A percentile compares a stretch with the other conserved stretches of the same genome.
phyloP scores from a whole-genome alignment of 495 filamentous ascomycete genomes.

The Penicillium verhagenii region DNA sequence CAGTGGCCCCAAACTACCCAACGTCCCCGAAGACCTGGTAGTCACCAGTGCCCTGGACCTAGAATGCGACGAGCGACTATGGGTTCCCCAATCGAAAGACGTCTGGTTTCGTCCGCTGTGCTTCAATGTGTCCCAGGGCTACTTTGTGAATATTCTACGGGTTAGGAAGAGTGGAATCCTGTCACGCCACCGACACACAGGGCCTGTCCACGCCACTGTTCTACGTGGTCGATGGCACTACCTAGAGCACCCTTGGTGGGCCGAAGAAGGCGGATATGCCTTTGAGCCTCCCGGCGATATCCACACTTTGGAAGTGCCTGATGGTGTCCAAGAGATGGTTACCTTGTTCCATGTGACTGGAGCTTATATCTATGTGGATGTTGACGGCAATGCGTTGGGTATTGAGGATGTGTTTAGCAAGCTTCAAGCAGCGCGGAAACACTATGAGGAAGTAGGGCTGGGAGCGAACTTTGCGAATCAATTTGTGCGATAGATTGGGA shows the following conservation, averaged over 20 bases:
- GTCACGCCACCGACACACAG: slow-evolving; percentile 19
- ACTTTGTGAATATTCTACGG: slow-evolving; percentile 21
- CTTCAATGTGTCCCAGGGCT: slow-evolving; percentile 20
- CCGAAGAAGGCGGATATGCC: slow-evolving; percentile 18
- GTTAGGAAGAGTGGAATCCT: slow-evolving; percentile 18
- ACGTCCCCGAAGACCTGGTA: slow-evolving; percentile 17
- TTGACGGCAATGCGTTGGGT: slow-evolving; percentile 7
- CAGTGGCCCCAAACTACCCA: slow-evolving; percentile 16
- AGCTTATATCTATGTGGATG: slow-evolving; percentile 20
- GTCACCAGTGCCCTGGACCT: slow-evolving; percentile 13
- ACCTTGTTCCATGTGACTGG: slow-evolving; percentile 23
- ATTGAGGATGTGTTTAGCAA: slow-evolving; percentile 23
- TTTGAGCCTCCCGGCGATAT: slow-evolving; percentile 23
- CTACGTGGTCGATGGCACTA: slow-evolving; percentile 19
- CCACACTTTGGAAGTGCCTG: slow-evolving; percentile 21
- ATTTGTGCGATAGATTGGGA: slow-evolving; percentile 12
- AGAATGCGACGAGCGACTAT: slow-evolving; percentile 18
- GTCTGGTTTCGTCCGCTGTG: slow-evolving; percentile 20
- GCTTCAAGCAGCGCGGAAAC: slow-evolving; percentile 12
- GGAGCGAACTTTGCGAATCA: slow-evolving; percentile 16
- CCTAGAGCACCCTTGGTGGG: slow-evolving; percentile 22
- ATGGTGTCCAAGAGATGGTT: slow-evolving; percentile 17
- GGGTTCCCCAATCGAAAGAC: slow-evolving; percentile 21
- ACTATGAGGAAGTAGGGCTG: slow-evolving; percentile 17
- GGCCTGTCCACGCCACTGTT: slow-evolving; percentile 17